A percentile compares a stretch with the other conserved stretches of the same genome.
Evolutionary conservation across 805 yeast genomes (phyloP).

Genomic region (Saccharomycopsis babjevae): DNA sequence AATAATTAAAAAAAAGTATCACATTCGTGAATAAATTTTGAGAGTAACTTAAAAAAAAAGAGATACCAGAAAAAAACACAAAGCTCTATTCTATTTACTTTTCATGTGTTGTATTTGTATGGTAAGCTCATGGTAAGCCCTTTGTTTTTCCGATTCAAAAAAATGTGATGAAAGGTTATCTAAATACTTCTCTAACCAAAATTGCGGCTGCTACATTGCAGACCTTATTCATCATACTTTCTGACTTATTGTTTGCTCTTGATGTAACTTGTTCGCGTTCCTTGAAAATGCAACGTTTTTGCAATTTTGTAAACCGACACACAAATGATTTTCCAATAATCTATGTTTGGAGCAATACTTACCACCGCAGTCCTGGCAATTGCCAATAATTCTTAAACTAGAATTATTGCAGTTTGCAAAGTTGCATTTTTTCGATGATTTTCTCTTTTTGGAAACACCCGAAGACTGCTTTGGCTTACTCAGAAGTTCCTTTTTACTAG

Average conservation of each 20-base stretch:
- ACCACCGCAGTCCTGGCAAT: slow-evolving; percentile 75
- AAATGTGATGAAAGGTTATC: no score
- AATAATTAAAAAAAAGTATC: neutral
- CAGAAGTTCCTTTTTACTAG: neutral
- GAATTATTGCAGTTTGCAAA: slow-evolving; percentile 51
- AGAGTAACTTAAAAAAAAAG: neutral
- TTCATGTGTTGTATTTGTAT: neutral
- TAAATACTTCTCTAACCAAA: no score
- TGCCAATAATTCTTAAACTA: slow-evolving; percentile 62
- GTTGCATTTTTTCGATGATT: slow-evolving; percentile 33
- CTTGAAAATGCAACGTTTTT: slow-evolving; percentile 76
- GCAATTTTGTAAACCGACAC: slow-evolving; percentile 68
- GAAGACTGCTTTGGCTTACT: neutral
- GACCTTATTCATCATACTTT: slow-evolving; percentile 2
- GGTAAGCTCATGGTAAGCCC: no score
- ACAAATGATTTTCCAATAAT: slow-evolving; percentile 72
- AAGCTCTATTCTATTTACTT: neutral
- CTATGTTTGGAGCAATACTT: slow-evolving; percentile 83
- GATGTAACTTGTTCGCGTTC: slow-evolving; percentile 72
- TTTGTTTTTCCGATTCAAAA: no score
- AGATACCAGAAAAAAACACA: neutral
- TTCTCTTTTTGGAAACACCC: slow-evolving; percentile 9
- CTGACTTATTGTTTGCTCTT: slow-evolving; percentile 62
- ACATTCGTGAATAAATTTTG: neutral
- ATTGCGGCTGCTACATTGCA: no score